phyloP scores from a whole-genome alignment of 495 filamentous ascomycete species.

The Aspergillus ellipticus region DNA sequence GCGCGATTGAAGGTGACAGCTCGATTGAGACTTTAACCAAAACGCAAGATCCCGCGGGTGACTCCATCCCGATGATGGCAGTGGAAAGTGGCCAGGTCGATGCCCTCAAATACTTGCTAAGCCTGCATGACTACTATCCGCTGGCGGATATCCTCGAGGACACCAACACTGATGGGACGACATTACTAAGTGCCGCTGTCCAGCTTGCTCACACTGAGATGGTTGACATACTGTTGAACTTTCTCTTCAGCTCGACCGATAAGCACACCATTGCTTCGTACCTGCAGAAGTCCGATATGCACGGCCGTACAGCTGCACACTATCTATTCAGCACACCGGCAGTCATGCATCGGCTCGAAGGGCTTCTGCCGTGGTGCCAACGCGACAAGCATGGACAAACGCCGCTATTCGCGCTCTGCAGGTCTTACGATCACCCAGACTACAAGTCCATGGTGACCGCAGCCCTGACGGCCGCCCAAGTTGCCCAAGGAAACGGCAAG shows the following conservation, averaged over 20 bases:
- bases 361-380: constrained; percentile 78
- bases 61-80: constrained; percentile 96
- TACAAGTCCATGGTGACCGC: constrained; percentile 82
- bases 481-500: constrained; percentile 69
- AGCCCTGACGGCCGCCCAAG: constrained; percentile 70
- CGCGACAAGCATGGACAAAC: constrained; percentile 97
- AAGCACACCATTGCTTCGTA: constrained; percentile 58
- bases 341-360: constrained; percentile 69
- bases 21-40: constrained; percentile 77
- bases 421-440: constrained; percentile 89
- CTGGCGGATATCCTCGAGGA: constrained; percentile 69
- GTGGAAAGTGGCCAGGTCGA: constrained; percentile 70
- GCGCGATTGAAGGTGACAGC: constrained; percentile 76
- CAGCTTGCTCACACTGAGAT: constrained; percentile 75
- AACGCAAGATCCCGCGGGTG: constrained; percentile 75
- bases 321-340: constrained; percentile 93
- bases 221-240: constrained; percentile 71
- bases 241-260: constrained; percentile 52
- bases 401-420: constrained; percentile 87
- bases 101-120: constrained; percentile 73
- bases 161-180: constrained; percentile 82
- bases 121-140: constrained; percentile 69
- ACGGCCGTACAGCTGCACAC: constrained; percentile 86
- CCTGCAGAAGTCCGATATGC: constrained; percentile 68
- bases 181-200: constrained; percentile 87